Conservation (phyloP, 345 rosid species). For the Aquilaria yunnanensis region DNA sequence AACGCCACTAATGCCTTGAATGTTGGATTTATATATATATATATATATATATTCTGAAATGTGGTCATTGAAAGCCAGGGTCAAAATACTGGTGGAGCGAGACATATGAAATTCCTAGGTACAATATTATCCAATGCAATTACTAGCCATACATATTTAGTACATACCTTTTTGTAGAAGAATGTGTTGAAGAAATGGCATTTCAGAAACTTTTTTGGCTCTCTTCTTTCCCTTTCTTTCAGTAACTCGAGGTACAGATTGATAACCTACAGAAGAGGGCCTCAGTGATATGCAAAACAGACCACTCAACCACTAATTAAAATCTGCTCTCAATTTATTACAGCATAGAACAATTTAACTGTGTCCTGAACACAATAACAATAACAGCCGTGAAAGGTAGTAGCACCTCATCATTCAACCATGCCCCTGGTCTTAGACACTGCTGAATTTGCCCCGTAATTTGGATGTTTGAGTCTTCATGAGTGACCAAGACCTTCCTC, state of each 20-base stretch:
- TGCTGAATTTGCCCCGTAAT: constrained; percentile 49
- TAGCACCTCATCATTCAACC: constrained; percentile 91
- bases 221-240: constrained; percentile 87
- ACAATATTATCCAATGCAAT: too few species aligned
- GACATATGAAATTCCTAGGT: too few species aligned
- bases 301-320: neutral
- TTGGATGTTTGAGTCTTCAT: constrained; percentile 51
- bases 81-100: too few species aligned
- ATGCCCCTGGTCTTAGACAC: constrained; percentile 65
- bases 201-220: constrained; percentile 67
- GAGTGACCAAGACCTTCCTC: constrained; percentile 46
- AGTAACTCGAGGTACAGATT: constrained; percentile 70
- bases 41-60: too few species aligned
- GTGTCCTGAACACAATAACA: neutral
- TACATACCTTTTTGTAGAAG: constrained; percentile 74
- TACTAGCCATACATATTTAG: neutral
- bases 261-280: constrained; percentile 48
- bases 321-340: neutral
- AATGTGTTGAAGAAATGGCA: constrained; percentile 89
- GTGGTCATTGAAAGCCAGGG: too few species aligned
- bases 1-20: too few species aligned
- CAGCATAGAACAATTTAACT: neutral
- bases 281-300: constrained; percentile 12
- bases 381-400: neutral
- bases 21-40: too few species aligned